Evolutionary conservation across 352 stramenopile genomes (phyloP).

Genomic region (Phytophthora agathidicida): DNA sequence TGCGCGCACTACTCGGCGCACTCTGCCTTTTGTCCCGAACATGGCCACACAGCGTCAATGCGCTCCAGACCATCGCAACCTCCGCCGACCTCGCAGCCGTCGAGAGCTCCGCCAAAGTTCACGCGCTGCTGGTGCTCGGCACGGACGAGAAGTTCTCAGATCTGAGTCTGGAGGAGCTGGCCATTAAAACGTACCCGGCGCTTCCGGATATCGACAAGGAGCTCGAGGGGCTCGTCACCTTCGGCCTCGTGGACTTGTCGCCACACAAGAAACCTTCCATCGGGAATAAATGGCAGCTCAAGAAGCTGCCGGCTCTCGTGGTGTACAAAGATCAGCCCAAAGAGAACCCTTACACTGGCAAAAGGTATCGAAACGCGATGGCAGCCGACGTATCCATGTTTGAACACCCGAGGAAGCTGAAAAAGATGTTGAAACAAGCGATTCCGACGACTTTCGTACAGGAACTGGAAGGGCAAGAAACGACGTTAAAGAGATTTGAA

Average conservation of each 20-base stretch:
- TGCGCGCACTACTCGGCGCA: conserved; percentile 11
- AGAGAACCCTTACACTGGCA: conserved; percentile 77
- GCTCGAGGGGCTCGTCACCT: conserved; percentile 47
- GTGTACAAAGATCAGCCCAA: conserved; percentile 68
- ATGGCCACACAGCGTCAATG: conserved; percentile 13
- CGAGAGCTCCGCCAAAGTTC: conserved; percentile 38
- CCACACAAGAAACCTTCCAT: conserved; percentile 36
- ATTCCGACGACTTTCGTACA: conserved; percentile 60
- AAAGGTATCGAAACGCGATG: conserved; percentile 59
- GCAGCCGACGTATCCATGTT: conserved; percentile 40
- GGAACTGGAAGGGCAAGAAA: conserved; percentile 24
- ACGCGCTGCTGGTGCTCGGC: conserved; percentile 39
- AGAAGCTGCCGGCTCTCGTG: conserved; percentile 52
- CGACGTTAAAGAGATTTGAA: conserved; percentile 29
- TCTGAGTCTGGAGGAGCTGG: conserved; percentile 33
- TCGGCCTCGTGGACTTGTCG: conserved; percentile 51
- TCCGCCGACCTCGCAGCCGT: conserved; percentile 28
- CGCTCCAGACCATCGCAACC: conserved; percentile 34
- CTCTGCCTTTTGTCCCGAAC: conserved; percentile 22
- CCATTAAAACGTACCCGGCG: conserved; percentile 39
- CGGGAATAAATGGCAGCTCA: conserved; percentile 62
- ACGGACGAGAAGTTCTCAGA: conserved; percentile 23
- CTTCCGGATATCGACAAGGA: conserved; percentile 48
- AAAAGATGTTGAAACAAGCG: conserved; percentile 66
- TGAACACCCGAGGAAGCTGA: conserved; percentile 56